A percentile compares a stretch with the other conserved stretches of the same genome.
phyloP scores from a whole-genome alignment of 1,284 basidiomycete genomes.

The Termitomyces sp. region DNA sequence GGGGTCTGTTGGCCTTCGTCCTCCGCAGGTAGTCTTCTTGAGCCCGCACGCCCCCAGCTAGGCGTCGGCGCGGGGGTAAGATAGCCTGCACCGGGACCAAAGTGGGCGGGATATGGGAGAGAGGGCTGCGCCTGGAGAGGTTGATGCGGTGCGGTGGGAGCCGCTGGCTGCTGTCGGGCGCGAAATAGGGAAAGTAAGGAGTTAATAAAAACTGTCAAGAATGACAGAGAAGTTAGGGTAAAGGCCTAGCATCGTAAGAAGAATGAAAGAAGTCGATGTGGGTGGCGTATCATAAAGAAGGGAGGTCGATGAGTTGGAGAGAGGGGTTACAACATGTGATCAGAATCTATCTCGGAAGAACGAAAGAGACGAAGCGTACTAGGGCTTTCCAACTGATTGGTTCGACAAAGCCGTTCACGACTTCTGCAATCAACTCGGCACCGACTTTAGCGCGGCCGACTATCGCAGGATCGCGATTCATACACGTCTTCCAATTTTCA shows the following conservation, averaged over 20 bases:
- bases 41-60: slow-evolving; percentile 38
- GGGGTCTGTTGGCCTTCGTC: slow-evolving; percentile 45
- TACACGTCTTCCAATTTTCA: slow-evolving; percentile 89
- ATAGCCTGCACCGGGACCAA: slow-evolving; percentile 32
- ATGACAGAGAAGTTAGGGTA: slow-evolving; percentile 72
- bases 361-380: slow-evolving; percentile 42
- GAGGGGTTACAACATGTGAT: slow-evolving; percentile 11
- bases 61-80: slow-evolving; percentile 43
- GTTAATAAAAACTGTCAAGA: slow-evolving; percentile 81
- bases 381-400: slow-evolving; percentile 96
- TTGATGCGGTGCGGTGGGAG: slow-evolving; percentile 26
- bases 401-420: slow-evolving; percentile 95
- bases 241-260: slow-evolving; percentile 53
- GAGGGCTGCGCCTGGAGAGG: slow-evolving; percentile 35
- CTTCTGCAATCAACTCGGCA: slow-evolving; percentile 93
- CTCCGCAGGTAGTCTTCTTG: slow-evolving; percentile 24
- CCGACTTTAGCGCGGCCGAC: slow-evolving; percentile 87
- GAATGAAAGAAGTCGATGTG: not conserved
- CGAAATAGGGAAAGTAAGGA: slow-evolving; percentile 74
- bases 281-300: not conserved
- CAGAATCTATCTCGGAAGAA: slow-evolving; percentile 16
- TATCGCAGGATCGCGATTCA: slow-evolving; percentile 88
- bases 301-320: not conserved
- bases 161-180: slow-evolving; percentile 45
- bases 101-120: slow-evolving; percentile 40